Evolutionary conservation across 805 yeast genomes (phyloP), one percentile per base, ranked within the genome.

Genomic region (Metschnikowia lochheadii): DNA sequence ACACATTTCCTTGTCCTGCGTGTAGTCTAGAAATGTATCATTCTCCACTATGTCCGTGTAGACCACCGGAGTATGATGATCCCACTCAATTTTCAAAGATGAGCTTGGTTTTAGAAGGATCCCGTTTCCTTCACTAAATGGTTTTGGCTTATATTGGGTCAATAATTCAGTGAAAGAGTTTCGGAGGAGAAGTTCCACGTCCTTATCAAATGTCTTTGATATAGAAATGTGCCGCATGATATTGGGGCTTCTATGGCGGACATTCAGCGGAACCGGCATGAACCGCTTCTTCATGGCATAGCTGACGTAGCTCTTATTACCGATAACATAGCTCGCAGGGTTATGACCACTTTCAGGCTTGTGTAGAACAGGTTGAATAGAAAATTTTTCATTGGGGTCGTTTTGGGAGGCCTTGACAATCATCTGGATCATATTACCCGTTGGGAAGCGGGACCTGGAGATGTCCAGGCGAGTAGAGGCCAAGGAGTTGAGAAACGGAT

Each of bases 401-500:
- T 7, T 17, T 34, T 36, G 11, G 31, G 44, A 14, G 31, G 43
- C 48, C 29, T 54, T 48, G 6, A 56, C 57, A 3, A 59, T 49
- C 8, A 63, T 29, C 50, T 59, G 60, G 1, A 64, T 49, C 57
- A 66, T 53, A 45, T 56, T 57, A 10, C 73, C 73, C 21, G 51
- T 58, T 4, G 74, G 69, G 47, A 63, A 68, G 40, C 67, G 54
- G 15, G 20, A 18, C 31, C 52, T 51, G 14, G 57, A 50, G 2
- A 64, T 58, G 44, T 68, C 72, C 23, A 58, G 52, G 36, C 63
- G 62, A 7, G 72, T 66, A n/a, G 56, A 56, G 8, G 44, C 17
- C 6, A 72, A 54, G 3, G 57, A 52, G 3, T 47, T 34, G 2
- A 68, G 69, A 50, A 66, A 66, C 5, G 75, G 73, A 46, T 71